Base-by-base conservation (phyloP, 169 alveolate genomes). In the Pseudocohnilembus persalinus region DNA sequence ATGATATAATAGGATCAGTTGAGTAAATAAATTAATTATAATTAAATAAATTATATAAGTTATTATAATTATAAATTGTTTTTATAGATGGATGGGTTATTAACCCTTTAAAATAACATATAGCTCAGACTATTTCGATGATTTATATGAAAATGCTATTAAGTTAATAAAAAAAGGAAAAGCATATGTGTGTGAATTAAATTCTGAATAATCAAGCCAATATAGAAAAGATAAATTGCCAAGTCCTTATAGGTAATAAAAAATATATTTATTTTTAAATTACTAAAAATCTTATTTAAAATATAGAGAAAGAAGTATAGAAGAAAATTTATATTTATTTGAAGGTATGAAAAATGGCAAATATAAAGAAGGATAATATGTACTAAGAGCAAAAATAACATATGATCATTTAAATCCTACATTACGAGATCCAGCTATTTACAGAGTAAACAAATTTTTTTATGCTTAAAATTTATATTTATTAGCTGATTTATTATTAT, bases 81-180 rank as follows among this genome's bases (percentile, higher is more conserved):
- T 49, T 49, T 49, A 11, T 11, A 49, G 88, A 77, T 99, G 99
- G 99, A 91, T 99, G 30, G 99, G 99, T 29, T 96, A 94, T 81
- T 89, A 93, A 94, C 99, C 97, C 89, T 99, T 98, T 95, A 97
- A 81, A 95, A 97, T 84, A 88, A 98, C 98, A 88, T 98, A 94
- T 91, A 99, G 99, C 28, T 96, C 99, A n/a, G 99, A 98, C 88
- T 99, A 99, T 92, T 99, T 99, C 93, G 97, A 97, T 73, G 97
- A 97, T 89, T 94, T 99, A 85, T 98, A 97, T 91, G 99, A 97
- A 77, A 98, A 98, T 95, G 99, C 99, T 27, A 90, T 96, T 29
- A 96, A 94, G 82, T 93, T 99, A 63, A 99, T 99, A 72, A 95
- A 96, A 85, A 95, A 96, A 89, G 99, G 99, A 29, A 94, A 96